Evolutionary conservation across 2,329 filamentous ascomycete genomes (phyloP).

Genomic region (Thelonectria discophora): DNA sequence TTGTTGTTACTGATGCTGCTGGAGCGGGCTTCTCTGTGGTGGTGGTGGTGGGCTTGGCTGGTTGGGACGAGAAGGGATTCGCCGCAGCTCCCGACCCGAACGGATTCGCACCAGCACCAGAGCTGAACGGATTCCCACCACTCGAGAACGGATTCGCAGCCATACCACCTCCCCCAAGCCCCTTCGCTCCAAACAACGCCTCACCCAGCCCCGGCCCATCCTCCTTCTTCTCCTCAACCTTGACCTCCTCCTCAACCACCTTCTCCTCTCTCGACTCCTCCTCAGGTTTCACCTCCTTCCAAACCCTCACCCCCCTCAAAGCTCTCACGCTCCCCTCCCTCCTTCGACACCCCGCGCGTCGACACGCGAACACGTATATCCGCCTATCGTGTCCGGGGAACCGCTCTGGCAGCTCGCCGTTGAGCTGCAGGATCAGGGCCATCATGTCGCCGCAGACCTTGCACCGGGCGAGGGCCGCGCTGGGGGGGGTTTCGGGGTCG

Average conservation of each 20-base stretch:
- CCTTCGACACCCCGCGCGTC: slow-evolving; percentile 78
- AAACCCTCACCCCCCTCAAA: slow-evolving; percentile 72
- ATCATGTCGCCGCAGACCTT: slow-evolving; percentile 86
- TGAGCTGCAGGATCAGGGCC: slow-evolving; percentile 86
- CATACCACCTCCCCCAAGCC: slow-evolving; percentile 49
- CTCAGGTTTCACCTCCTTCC: slow-evolving; percentile 49
- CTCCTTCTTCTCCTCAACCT: slow-evolving; percentile 45
- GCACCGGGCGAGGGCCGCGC: slow-evolving; percentile 82
- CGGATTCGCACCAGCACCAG: slow-evolving; percentile 41
- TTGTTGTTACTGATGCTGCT: not conserved
- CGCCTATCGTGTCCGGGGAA: slow-evolving; percentile 90
- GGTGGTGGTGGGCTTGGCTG: slow-evolving; percentile 47
- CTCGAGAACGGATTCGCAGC: slow-evolving; percentile 69
- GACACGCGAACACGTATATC: slow-evolving; percentile 87
- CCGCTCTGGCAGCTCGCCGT: slow-evolving; percentile 85
- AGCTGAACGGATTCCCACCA: slow-evolving; percentile 59
- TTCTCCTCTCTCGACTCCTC: slow-evolving; percentile 41
- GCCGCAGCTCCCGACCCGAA: slow-evolving; percentile 41
- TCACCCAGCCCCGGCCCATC: slow-evolving; percentile 65
- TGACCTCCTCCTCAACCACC: slow-evolving; percentile 44
- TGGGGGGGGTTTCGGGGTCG: slow-evolving; percentile 73
- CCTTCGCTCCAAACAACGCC: slow-evolving; percentile 73
- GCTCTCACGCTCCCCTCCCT: slow-evolving; percentile 84
- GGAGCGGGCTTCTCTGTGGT: slow-evolving; percentile 34
- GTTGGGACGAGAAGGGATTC: slow-evolving; percentile 45